phyloP scores from a whole-genome alignment of 805 yeast genomes.

The Jamesozyma lodderae region DNA sequence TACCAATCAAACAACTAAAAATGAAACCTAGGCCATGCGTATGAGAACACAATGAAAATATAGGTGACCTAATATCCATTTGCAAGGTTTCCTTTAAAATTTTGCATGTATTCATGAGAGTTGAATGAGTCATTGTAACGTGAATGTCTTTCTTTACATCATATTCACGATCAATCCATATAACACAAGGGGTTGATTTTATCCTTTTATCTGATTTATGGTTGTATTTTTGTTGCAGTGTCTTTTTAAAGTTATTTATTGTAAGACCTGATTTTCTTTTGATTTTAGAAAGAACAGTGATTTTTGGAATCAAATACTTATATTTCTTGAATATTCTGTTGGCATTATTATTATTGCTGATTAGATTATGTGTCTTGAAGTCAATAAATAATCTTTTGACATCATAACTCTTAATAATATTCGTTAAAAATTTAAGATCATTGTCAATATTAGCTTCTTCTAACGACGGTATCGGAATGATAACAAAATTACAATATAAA shows the following conservation, averaged over 20 bases:
- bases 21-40: conserved; percentile 81
- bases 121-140: conserved; percentile 41
- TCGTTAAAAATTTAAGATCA: conserved; percentile 59
- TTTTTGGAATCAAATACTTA: conserved; percentile 22
- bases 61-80: conserved; percentile 57
- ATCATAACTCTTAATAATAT: conserved; percentile 60
- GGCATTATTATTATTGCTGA: conserved; percentile 19
- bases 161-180: conserved; percentile 25
- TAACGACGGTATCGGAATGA: conserved; percentile 68
- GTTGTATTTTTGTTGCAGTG: conserved; percentile 13
- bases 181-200: conserved; percentile 29
- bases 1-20: conserved; percentile 76
- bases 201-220: conserved; percentile 17
- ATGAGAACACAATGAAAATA: conserved; percentile 82
- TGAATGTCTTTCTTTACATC: conserved; percentile 22
- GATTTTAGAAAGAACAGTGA: conserved; percentile 26
- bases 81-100: conserved; percentile 89
- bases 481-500: conserved; percentile 53
- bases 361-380: conserved; percentile 20
- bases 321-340: conserved; percentile 20
- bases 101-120: conserved; percentile 71
- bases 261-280: conserved; percentile 20
- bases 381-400: conserved; percentile 70
- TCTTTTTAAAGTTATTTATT: conserved; percentile 14
- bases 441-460: conserved; percentile 60